Conservation (phyloP, 2,329 filamentous ascomycete species). For the Xylariaceae sp. region DNA sequence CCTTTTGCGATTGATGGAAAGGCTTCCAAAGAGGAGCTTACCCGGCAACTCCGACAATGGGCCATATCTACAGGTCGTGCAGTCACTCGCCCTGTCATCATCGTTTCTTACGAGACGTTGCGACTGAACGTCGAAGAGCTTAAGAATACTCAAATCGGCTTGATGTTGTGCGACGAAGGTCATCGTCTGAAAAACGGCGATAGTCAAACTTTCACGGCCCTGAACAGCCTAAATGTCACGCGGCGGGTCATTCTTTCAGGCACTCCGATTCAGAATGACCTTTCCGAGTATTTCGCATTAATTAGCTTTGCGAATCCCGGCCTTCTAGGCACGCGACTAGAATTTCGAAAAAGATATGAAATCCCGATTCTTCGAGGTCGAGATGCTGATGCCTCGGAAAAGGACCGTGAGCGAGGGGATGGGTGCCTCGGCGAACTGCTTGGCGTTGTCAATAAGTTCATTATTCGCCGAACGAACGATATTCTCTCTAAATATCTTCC, state of each 20-base stretch:
- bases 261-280: conserved; percentile 95
- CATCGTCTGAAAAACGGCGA: conserved; percentile 97
- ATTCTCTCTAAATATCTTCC: conserved; percentile 96
- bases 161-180: conserved; percentile 94
- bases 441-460: conserved; percentile 90
- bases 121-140: conserved; percentile 88
- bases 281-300: conserved; percentile 96
- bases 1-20: conserved; percentile 98
- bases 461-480: conserved; percentile 96
- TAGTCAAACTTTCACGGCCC: conserved; percentile 87
- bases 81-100: conserved; percentile 88
- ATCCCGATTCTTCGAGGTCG: conserved; percentile 87
- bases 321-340: conserved; percentile 79
- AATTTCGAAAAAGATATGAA: conserved; percentile 93
- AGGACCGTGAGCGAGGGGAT: conserved; percentile 78
- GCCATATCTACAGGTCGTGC: conserved; percentile 86
- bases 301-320: conserved; percentile 96
- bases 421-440: conserved; percentile 80
- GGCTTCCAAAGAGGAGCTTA: conserved; percentile 90
- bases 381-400: conserved; percentile 84
- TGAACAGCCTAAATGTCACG: conserved; percentile 87
- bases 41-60: conserved; percentile 89
- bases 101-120: conserved; percentile 96
- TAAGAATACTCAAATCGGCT: conserved; percentile 82
- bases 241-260: conserved; percentile 92